Percentiles rank a stretch among this genome's conserved stretches.
phyloP scores from a whole-genome alignment of 2,329 filamentous ascomycete genomes.

The Paecilomyces dactylethromorphus region DNA sequence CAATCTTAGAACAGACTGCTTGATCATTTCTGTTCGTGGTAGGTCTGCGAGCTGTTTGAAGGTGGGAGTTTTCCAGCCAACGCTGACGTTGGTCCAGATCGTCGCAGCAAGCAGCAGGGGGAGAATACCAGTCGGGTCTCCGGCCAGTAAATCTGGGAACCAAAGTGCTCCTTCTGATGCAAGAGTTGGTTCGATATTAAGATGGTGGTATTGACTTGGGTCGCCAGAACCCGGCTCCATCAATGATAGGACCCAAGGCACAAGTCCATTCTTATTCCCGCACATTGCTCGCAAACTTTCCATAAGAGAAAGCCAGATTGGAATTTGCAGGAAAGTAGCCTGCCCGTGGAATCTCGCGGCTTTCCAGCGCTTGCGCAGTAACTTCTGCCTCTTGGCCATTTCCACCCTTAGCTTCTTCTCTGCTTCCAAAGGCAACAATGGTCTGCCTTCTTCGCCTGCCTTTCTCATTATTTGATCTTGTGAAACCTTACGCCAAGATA shows the following conservation, averaged over 20 bases:
- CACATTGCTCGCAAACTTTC: slow-evolving; percentile 44
- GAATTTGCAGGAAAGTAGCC: slow-evolving; percentile 34
- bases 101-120: slow-evolving; percentile 43
- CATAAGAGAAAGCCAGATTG: slow-evolving; percentile 42
- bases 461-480: slow-evolving; percentile 9
- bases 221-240: slow-evolving; percentile 11
- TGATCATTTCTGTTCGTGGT: slow-evolving; percentile 18
- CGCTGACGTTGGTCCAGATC: slow-evolving; percentile 43
- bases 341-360: slow-evolving; percentile 27
- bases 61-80: slow-evolving; percentile 20
- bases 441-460: slow-evolving; percentile 4
- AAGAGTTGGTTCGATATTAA: slow-evolving; percentile 42
- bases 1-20: slow-evolving; percentile 14
- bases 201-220: slow-evolving; percentile 14
- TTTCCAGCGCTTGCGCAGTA: slow-evolving; percentile 28
- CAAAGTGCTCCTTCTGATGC: slow-evolving; percentile 53
- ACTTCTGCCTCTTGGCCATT: slow-evolving; percentile 13
- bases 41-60: slow-evolving; percentile 17
- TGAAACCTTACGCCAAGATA: slow-evolving; percentile 25
- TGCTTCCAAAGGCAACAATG: slow-evolving; percentile 9
- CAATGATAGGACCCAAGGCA: slow-evolving; percentile 30
- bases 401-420: slow-evolving; percentile 14
- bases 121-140: slow-evolving; percentile 47
- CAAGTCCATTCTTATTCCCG: slow-evolving; percentile 34
- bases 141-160: slow-evolving; percentile 51